Evolutionary conservation across 1,284 basidiomycete genomes (phyloP).

Genomic region (Moniliella sp.): DNA sequence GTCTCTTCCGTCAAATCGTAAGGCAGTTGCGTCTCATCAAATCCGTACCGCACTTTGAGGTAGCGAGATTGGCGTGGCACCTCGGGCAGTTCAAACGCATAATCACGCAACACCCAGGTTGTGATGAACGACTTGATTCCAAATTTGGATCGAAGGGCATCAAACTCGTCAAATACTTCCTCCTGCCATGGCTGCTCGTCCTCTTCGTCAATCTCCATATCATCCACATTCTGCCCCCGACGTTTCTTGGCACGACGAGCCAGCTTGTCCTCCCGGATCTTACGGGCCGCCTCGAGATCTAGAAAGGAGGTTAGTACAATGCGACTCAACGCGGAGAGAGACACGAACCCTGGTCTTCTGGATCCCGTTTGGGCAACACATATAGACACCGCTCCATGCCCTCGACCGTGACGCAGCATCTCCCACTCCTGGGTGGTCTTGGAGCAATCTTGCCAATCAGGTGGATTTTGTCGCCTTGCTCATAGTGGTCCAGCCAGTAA

Average conservation of each 20-base stretch:
- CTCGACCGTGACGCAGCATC: constrained; percentile 66
- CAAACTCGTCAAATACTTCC: constrained; percentile 68
- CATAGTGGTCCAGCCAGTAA: constrained; percentile 30
- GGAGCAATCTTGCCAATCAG: constrained; percentile 39
- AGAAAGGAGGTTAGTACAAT: too few relatives aligned
- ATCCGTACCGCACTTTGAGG: constrained; percentile 47
- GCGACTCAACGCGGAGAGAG: background rate
- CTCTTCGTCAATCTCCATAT: background rate
- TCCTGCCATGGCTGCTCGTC: constrained; percentile 9
- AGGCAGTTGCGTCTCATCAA: constrained; percentile 37
- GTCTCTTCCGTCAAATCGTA: constrained; percentile 56
- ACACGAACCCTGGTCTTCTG: constrained; percentile 38
- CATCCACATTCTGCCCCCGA: background rate
- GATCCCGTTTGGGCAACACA: constrained; percentile 50
- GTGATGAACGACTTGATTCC: constrained; percentile 51
- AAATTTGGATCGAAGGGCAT: constrained; percentile 50
- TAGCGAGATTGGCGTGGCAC: constrained; percentile 65
- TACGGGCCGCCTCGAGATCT: background rate
- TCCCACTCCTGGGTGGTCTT: too few relatives aligned
- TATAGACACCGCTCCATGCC: constrained; percentile 79
- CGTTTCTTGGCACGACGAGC: background rate
- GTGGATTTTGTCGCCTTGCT: constrained; percentile 23
- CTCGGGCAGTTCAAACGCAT: constrained; percentile 70
- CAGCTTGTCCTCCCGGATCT: background rate
- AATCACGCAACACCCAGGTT: constrained; percentile 61